phyloP scores from a whole-genome alignment of 331 rosid genomes.

The Acacia concinna region DNA sequence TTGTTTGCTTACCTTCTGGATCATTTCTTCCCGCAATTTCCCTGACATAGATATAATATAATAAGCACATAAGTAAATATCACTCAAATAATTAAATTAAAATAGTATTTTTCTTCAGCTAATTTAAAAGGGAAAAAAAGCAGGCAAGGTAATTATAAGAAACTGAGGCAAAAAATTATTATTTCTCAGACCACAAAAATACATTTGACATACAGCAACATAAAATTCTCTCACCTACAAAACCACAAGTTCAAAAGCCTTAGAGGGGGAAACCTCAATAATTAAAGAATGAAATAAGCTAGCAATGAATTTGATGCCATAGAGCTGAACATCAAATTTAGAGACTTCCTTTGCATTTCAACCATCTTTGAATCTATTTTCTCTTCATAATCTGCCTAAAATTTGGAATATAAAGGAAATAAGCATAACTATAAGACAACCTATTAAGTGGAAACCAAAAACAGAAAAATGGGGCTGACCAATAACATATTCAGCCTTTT shows the following conservation, averaged over 20 bases:
- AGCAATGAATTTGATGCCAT: background rate
- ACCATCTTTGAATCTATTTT: constrained; percentile 52
- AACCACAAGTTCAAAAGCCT: background rate
- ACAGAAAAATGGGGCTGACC: background rate
- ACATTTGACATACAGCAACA: background rate
- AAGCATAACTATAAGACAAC: background rate
- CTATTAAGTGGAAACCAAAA: too few species aligned
- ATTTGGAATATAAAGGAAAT: background rate
- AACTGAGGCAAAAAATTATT: too few species aligned
- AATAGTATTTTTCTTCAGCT: too few species aligned
- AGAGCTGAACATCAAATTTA: constrained; percentile 25
- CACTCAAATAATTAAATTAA: background rate
- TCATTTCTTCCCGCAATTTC: background rate
- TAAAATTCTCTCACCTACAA: background rate
- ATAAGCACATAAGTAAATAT: too few species aligned
- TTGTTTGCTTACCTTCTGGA: background rate
- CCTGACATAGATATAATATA: background rate
- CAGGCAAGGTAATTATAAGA: too few species aligned
- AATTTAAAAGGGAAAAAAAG: background rate
- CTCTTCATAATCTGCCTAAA: constrained; percentile 40
- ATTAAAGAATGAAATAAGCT: background rate
- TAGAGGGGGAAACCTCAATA: background rate
- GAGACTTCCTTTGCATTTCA: constrained; percentile 43
- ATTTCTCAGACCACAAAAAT: background rate
- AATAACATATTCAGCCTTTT: background rate